phyloP scores from a whole-genome alignment of 2,329 filamentous ascomycete species.

The Tolypocladium ophioglossoides region DNA sequence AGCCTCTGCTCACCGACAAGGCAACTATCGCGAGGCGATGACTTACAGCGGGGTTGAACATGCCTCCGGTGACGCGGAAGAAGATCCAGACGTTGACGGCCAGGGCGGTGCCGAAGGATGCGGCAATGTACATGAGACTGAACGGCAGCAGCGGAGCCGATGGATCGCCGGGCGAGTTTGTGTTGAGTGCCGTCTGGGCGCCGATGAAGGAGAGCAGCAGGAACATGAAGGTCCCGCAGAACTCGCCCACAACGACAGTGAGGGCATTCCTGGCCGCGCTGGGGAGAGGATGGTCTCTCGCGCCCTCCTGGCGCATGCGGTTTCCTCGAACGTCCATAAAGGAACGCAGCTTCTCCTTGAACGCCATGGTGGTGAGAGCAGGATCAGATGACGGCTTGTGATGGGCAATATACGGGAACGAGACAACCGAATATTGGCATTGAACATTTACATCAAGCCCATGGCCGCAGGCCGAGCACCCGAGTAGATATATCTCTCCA shows the following conservation, averaged over 20 bases:
- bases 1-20: neutral
- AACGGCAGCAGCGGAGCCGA: constrained; percentile 18
- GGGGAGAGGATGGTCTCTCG: neutral
- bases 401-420: neutral
- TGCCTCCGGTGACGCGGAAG: constrained; percentile 40
- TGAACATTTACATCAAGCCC: neutral
- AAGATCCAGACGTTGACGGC: constrained; percentile 47
- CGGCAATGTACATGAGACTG: constrained; percentile 36
- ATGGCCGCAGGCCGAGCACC: neutral
- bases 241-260: constrained; percentile 36
- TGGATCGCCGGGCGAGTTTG: constrained; percentile 16
- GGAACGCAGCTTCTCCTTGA: neutral
- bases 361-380: neutral
- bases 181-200: constrained; percentile 24
- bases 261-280: constrained; percentile 19
- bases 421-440: too few species aligned
- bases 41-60: constrained; percentile 41
- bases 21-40: neutral
- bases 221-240: constrained; percentile 44
- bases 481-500: neutral
- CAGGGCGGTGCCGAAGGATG: constrained; percentile 38
- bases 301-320: neutral
- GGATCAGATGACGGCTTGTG: neutral
- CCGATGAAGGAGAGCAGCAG: constrained; percentile 33
- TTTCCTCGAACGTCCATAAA: neutral